phyloP scores from a whole-genome alignment of 306 rosid genomes.

The Cucurbita argyrosperma region DNA sequence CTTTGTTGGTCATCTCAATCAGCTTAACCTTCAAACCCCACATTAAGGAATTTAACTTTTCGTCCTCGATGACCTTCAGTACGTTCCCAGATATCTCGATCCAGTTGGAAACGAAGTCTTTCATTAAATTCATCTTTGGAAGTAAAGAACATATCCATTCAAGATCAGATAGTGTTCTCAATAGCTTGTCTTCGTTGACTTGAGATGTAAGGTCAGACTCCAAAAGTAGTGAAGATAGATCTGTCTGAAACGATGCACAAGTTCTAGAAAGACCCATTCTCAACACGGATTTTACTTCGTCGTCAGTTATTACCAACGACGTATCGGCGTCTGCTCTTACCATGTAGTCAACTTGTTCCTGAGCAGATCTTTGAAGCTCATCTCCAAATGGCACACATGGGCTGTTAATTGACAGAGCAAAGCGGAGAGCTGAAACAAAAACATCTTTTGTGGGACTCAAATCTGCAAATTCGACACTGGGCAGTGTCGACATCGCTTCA shows the following conservation, averaged over 20 bases:
- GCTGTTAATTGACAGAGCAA: conserved; percentile 56
- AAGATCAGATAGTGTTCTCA: conserved; percentile 55
- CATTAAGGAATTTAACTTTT: conserved; percentile 51
- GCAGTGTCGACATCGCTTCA: background rate
- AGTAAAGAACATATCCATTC: conserved; percentile 85
- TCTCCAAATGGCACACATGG: conserved; percentile 68
- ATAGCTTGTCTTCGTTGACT: conserved; percentile 28
- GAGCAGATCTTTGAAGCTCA: conserved; percentile 75
- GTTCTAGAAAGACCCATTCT: conserved; percentile 43
- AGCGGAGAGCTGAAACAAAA: conserved; percentile 66
- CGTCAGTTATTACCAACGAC: conserved; percentile 36
- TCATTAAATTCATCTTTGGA: conserved; percentile 74
- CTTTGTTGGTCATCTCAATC: conserved; percentile 69
- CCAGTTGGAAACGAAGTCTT: conserved; percentile 72
- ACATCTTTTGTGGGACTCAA: conserved; percentile 49
- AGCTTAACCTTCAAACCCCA: conserved; percentile 78
- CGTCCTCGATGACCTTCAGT: conserved; percentile 39
- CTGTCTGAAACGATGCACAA: conserved; percentile 38
- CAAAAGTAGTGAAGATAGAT: conserved; percentile 39
- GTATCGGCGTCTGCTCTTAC: conserved; percentile 50
- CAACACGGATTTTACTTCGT: conserved; percentile 53
- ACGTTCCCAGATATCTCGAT: conserved; percentile 37
- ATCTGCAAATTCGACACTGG: conserved; percentile 29
- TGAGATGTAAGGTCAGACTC: conserved; percentile 23
- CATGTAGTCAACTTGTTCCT: conserved; percentile 93